phyloP scores from a whole-genome alignment of 169 alveolate genomes.

The Amoebophrya sp. region DNA sequence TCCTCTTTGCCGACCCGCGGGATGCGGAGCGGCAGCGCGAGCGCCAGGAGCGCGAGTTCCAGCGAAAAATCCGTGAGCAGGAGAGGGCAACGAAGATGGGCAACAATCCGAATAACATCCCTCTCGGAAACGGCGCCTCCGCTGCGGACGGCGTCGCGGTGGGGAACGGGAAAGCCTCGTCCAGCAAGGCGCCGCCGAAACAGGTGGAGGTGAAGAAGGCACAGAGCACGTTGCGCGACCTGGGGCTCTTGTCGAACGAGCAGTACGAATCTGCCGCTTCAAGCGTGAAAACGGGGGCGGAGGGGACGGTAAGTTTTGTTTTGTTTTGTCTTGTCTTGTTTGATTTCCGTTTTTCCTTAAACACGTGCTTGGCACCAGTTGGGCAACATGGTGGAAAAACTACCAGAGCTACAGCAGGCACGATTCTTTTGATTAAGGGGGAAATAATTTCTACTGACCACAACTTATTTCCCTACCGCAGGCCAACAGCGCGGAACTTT shows the following conservation, averaged over 20 bases:
- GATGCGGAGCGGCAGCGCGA: slow-evolving; percentile 38
- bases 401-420: slow-evolving; percentile 32
- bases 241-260: neutral
- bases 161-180: neutral
- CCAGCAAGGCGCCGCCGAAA: neutral
- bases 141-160: neutral
- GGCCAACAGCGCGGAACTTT: no score
- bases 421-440: no score
- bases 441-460: no score
- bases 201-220: neutral
- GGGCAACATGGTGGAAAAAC: neutral
- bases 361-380: neutral
- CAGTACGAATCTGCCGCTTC: neutral
- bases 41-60: slow-evolving; percentile 45
- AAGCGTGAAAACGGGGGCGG: no score
- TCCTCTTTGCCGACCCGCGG: neutral
- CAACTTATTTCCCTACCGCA: no score
- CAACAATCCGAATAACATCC: neutral
- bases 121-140: neutral
- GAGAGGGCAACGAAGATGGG: neutral
- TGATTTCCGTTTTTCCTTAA: no score
- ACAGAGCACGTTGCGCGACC: neutral
- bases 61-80: slow-evolving; percentile 39
- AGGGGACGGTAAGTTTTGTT: no score
- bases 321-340: no score